Conservation (phyloP, 2,329 filamentous ascomycete genomes). For the Eutypella sp. region DNA sequence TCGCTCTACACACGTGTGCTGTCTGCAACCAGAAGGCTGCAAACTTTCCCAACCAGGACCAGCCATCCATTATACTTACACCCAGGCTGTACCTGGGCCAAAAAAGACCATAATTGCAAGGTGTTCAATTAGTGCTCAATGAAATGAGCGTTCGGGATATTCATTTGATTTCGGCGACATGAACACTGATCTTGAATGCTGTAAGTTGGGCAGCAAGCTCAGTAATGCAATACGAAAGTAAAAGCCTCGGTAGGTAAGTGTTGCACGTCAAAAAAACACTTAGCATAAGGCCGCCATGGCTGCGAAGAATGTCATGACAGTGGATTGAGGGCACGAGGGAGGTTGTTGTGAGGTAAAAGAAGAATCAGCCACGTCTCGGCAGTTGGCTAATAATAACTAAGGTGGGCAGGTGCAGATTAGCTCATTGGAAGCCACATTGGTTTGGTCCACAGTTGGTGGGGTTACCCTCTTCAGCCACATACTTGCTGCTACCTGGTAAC, state of each 20-base stretch:
- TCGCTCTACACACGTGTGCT: slow-evolving; percentile 16
- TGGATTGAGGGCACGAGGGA: background rate
- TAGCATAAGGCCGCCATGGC: background rate
- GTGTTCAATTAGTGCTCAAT: background rate
- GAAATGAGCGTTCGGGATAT: background rate
- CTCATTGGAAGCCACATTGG: too few relatives aligned
- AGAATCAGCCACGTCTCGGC: background rate
- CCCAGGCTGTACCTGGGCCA: slow-evolving; percentile 1
- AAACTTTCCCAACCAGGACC: slow-evolving; percentile 8
- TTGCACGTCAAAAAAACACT: background rate
- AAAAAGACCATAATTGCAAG: background rate
- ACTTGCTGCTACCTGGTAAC: too few relatives aligned
- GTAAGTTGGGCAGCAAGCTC: too few relatives aligned
- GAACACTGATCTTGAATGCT: too few relatives aligned
- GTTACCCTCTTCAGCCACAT: too few relatives aligned
- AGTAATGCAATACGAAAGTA: too few relatives aligned
- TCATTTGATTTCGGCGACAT: background rate
- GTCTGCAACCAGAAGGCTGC: slow-evolving; percentile 10
- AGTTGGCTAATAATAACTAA: background rate
- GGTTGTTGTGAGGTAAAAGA: background rate
- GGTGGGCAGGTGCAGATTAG: too few relatives aligned
- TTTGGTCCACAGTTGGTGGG: too few relatives aligned
- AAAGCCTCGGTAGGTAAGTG: background rate
- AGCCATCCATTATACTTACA: slow-evolving; percentile 13
- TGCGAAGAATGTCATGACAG: background rate